A percentile compares a stretch with the other conserved stretches of the same genome.
Evolutionary conservation across 352 stramenopile genomes (phyloP).

Genomic region (Elongisporangium anandrum): DNA sequence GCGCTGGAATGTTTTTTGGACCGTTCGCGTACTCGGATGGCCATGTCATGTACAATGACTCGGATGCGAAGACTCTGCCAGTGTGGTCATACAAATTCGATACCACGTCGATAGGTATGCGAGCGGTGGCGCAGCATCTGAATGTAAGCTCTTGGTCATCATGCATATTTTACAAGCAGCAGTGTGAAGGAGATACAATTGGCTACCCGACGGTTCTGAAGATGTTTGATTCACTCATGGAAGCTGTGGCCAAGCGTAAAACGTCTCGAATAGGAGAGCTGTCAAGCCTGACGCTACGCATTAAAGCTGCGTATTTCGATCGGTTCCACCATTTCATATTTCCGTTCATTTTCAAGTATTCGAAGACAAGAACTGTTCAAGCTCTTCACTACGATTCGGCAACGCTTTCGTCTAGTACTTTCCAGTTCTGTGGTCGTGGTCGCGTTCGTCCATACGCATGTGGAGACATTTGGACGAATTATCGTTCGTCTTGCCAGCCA

Average conservation of each 20-base stretch:
- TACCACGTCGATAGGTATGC: neutral
- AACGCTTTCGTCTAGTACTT: neutral
- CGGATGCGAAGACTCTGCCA: neutral
- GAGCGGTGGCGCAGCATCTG: neutral
- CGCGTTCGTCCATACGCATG: conserved; percentile 5
- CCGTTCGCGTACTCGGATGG: conserved; percentile 5
- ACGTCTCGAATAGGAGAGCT: neutral
- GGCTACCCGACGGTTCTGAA: neutral
- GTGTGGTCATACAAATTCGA: neutral
- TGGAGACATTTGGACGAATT: conserved; percentile 4
- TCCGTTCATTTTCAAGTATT: neutral
- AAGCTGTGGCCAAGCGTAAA: neutral
- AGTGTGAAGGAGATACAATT: neutral
- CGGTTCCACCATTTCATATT: neutral
- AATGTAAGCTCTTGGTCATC: neutral
- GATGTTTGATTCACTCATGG: neutral
- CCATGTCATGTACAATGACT: conserved; percentile 5
- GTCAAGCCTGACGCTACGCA: neutral
- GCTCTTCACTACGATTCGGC: neutral
- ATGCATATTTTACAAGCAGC: neutral
- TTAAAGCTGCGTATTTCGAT: neutral
- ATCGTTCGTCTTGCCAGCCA: neutral
- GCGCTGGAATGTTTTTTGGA: conserved; percentile 5
- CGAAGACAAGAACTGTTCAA: neutral
- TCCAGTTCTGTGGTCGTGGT: neutral